phyloP scores from a whole-genome alignment of 306 rosid species.

The Ceratonia siliqua region DNA sequence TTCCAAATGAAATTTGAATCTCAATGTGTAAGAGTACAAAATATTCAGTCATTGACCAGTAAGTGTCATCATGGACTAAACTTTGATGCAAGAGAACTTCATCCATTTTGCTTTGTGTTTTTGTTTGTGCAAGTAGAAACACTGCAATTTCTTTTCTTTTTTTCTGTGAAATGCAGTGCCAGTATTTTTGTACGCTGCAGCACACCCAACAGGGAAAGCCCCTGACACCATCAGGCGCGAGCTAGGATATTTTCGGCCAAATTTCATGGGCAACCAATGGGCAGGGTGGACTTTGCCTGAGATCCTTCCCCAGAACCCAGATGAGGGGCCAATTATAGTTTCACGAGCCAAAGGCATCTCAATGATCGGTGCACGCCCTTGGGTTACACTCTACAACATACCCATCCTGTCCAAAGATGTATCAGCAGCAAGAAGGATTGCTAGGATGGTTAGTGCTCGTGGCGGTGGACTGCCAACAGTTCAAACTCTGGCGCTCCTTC shows the following conservation, averaged over 20 bases:
- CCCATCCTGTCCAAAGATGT: slow-evolving; percentile 65
- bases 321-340: slow-evolving; percentile 60
- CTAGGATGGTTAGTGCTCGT: slow-evolving; percentile 77
- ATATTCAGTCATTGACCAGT: not conserved
- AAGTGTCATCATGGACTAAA: not conserved
- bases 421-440: slow-evolving; percentile 53
- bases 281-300: slow-evolving; percentile 80
- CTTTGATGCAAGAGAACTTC: slow-evolving; percentile 1
- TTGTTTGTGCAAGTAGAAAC: not conserved
- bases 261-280: slow-evolving; percentile 76
- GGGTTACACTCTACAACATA: slow-evolving; percentile 67
- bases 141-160: not conserved
- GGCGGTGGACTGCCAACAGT: slow-evolving; percentile 90
- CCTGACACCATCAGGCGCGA: slow-evolving; percentile 71
- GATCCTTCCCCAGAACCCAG: slow-evolving; percentile 54
- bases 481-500: slow-evolving; percentile 63
- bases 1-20: not conserved
- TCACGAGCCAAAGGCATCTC: slow-evolving; percentile 61
- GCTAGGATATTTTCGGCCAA: slow-evolving; percentile 67
- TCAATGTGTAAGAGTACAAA: not conserved
- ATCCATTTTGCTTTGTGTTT: not conserved
- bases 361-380: slow-evolving; percentile 79
- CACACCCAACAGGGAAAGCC: slow-evolving; percentile 82
- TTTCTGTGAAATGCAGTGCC: slow-evolving; percentile 62
- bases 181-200: slow-evolving; percentile 77